These are phyloP conservation scores for Claviceps cyperi DNA, from an alignment of 2,329 filamentous ascomycete genomes.

Conservation along the genomic window DNA sequence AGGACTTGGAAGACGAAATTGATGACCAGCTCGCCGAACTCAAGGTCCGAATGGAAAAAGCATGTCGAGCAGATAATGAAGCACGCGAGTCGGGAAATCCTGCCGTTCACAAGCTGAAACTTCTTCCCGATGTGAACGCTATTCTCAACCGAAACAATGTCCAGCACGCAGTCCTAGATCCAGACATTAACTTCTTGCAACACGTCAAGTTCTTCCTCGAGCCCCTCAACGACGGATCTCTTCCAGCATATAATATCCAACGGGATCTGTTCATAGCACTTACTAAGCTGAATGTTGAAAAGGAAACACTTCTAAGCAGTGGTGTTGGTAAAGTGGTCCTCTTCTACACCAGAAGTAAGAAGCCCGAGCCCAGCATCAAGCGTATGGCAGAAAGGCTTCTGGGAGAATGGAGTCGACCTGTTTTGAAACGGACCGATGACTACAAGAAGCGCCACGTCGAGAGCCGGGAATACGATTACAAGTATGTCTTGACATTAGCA, in stretches of 20 bases:
- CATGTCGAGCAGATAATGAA: slow-evolving; percentile 73
- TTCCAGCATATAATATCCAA: slow-evolving; percentile 95
- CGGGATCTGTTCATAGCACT: slow-evolving; percentile 80
- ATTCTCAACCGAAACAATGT: slow-evolving; percentile 83
- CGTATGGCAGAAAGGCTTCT: slow-evolving; percentile 84
- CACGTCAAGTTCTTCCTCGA: slow-evolving; percentile 96
- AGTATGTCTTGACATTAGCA: slow-evolving; percentile 24
- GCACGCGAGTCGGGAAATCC: slow-evolving; percentile 68
- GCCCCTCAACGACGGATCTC: slow-evolving; percentile 80
- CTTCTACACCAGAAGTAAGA: slow-evolving; percentile 93
- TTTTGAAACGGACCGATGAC: slow-evolving; percentile 84
- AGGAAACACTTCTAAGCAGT: slow-evolving; percentile 77
- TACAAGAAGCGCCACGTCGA: slow-evolving; percentile 71
- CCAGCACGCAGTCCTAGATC: slow-evolving; percentile 73
- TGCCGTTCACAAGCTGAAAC: slow-evolving; percentile 82
- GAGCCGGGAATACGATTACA: slow-evolving; percentile 48
- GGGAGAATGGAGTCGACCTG: slow-evolving; percentile 89
- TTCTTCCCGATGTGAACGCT: slow-evolving; percentile 78
- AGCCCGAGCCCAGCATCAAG: slow-evolving; percentile 78
- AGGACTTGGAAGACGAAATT: slow-evolving; percentile 82
- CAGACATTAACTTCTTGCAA: slow-evolving; percentile 88
- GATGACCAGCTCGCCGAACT: slow-evolving; percentile 82
- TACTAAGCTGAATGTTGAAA: slow-evolving; percentile 70
- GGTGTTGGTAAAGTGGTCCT: slow-evolving; percentile 92
- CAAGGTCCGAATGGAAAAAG: slow-evolving; percentile 78